Evolutionary conservation across 2,329 filamentous ascomycete species (phyloP).

Genomic region (Fusarium chlamydosporum): DNA sequence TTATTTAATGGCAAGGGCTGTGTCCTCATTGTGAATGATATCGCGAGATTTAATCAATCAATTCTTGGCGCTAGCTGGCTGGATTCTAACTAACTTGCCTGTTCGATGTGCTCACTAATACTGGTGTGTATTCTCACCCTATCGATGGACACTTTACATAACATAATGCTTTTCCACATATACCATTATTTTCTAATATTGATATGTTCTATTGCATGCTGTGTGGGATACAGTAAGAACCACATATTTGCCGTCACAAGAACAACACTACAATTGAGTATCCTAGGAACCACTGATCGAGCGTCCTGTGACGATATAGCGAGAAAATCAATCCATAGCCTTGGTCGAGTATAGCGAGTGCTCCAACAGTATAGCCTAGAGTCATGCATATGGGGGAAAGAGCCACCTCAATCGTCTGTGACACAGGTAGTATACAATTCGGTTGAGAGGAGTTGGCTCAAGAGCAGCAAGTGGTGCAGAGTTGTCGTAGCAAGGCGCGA

Average conservation of each 20-base stretch:
- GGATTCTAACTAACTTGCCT: background rate
- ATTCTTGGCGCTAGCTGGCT: too few relatives aligned
- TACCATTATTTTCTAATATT: background rate
- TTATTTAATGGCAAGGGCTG: background rate
- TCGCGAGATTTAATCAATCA: background rate
- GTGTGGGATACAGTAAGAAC: too few relatives aligned
- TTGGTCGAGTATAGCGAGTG: background rate
- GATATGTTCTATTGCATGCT: too few relatives aligned
- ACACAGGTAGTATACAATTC: background rate
- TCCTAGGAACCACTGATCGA: too few relatives aligned
- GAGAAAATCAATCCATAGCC: too few relatives aligned
- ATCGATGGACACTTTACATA: background rate
- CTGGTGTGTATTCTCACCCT: background rate
- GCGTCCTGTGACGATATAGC: too few relatives aligned
- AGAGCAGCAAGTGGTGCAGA: background rate
- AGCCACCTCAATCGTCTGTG: background rate
- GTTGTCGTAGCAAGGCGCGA: background rate
- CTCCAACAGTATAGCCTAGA: background rate
- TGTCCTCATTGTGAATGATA: background rate
- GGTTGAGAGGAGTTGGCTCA: background rate
- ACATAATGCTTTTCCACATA: background rate
- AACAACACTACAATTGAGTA: too few relatives aligned
- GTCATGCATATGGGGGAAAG: background rate
- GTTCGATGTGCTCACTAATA: too few relatives aligned
- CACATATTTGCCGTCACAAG: too few relatives aligned